Percentiles rank a stretch among this genome's conserved stretches.
Conservation (phyloP, 306 rosid species). For the Glycyrrhiza uralensis region DNA sequence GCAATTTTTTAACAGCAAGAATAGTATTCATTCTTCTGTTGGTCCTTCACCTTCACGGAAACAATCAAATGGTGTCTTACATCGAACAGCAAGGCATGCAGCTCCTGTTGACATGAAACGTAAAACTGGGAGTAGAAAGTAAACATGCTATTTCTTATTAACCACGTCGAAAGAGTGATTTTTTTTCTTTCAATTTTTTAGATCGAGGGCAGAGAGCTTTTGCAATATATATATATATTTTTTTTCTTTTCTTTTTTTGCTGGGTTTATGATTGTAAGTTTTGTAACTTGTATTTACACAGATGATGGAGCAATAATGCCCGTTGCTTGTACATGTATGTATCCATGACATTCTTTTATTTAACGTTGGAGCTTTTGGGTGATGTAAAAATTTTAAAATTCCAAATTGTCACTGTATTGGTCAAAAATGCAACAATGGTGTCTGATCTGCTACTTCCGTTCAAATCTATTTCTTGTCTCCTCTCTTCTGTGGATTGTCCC, state of each 20-base stretch:
- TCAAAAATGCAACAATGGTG: not conserved
- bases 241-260: conserved; percentile 1
- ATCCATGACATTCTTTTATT: conserved; percentile 26
- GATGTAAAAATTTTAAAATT: conserved; percentile 24
- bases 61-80: conserved; percentile 50
- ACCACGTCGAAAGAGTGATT: conserved; percentile 32
- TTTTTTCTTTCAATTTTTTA: conserved; percentile 29
- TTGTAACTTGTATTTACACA: conserved; percentile 39
- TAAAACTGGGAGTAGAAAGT: conserved; percentile 67
- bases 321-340: conserved; percentile 63
- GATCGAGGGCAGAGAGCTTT: conserved; percentile 32
- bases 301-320: conserved; percentile 73
- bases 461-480: not conserved
- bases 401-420: not conserved
- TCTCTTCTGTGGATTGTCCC: not conserved
- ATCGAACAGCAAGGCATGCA: conserved; percentile 64
- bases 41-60: conserved; percentile 86
- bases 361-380: conserved; percentile 18
- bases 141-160: conserved; percentile 23
- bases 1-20: conserved; percentile 55
- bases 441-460: conserved; percentile 6
- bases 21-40: conserved; percentile 39
- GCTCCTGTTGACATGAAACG: conserved; percentile 76
- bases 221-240: too few relatives aligned
- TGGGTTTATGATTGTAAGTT: conserved; percentile 38